Conservation (phyloP, 2,329 filamentous ascomycete species). For the Aspergillus pseudoglaucus region DNA sequence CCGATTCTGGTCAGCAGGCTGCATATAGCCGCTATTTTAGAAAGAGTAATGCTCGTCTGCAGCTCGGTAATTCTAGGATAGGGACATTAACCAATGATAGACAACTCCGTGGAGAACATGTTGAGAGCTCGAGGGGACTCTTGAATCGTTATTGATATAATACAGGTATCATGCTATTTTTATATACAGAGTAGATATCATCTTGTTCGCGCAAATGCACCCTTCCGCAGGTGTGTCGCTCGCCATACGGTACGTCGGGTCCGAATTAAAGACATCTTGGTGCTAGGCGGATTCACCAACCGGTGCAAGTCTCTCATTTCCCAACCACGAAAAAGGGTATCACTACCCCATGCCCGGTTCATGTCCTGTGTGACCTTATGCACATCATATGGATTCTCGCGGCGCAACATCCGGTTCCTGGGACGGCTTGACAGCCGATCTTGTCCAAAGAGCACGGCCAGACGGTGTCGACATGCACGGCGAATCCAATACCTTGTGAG, state of each 20-base stretch:
- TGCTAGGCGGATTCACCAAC: slow-evolving; percentile 18
- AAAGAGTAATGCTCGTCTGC: too few species aligned
- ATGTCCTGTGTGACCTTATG: slow-evolving; percentile 28
- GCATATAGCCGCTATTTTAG: too few species aligned
- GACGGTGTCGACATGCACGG: slow-evolving; percentile 28
- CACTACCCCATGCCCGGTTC: slow-evolving; percentile 27
- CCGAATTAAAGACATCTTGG: slow-evolving; percentile 6
- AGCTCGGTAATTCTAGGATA: too few species aligned
- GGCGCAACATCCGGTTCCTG: slow-evolving; percentile 31
- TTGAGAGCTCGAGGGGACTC: too few species aligned
- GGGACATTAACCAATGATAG: too few species aligned
- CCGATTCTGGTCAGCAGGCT: too few species aligned
- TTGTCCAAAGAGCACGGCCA: slow-evolving; percentile 31
- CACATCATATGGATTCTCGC: slow-evolving; percentile 28
- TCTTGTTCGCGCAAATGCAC: not conserved
- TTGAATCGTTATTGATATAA: not conserved
- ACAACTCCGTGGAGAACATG: too few species aligned
- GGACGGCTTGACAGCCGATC: slow-evolving; percentile 22
- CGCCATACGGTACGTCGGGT: slow-evolving; percentile 1
- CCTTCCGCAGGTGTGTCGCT: not conserved
- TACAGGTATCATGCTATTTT: not conserved
- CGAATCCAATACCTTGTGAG: slow-evolving; percentile 24
- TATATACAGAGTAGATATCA: not conserved
- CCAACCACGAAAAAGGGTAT: slow-evolving; percentile 21
- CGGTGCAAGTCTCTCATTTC: slow-evolving; percentile 13